Percentiles rank a stretch among this genome's conserved stretches.
Conservation (phyloP, 768 basidiomycete genomes). For the Cyclocybe cylindracea region DNA sequence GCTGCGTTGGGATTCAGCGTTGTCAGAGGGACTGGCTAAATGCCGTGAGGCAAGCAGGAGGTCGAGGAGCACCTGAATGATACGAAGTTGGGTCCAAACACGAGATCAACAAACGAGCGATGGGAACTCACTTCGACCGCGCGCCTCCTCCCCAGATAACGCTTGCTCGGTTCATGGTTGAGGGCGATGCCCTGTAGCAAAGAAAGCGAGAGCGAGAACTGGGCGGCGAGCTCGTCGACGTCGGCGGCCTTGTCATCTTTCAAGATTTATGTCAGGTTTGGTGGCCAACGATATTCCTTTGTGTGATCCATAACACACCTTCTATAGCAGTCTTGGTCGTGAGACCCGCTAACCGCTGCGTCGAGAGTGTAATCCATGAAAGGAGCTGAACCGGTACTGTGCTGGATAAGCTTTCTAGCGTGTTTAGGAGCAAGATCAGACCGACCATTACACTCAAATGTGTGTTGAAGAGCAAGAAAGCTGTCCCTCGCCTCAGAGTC, state of each 20-base stretch:
- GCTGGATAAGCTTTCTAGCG: background rate
- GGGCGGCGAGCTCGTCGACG: constrained; percentile 45
- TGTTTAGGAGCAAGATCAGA: background rate
- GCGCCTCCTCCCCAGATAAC: constrained; percentile 65
- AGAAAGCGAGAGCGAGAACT: constrained; percentile 60
- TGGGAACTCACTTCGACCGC: constrained; percentile 59
- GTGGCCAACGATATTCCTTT: background rate
- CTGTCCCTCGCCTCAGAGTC: constrained; percentile 45
- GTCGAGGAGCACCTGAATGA: constrained; percentile 66
- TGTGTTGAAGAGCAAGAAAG: constrained; percentile 71
- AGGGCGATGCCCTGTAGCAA: constrained; percentile 78
- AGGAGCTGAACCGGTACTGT: constrained; percentile 70
- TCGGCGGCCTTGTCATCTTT: constrained; percentile 46
- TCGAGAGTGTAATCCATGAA: constrained; percentile 58
- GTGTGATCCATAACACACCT: constrained; percentile 31
- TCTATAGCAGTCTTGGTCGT: constrained; percentile 47
- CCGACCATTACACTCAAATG: constrained; percentile 84
- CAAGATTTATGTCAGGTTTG: constrained; percentile 1
- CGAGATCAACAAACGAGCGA: background rate
- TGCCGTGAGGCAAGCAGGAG: constrained; percentile 74
- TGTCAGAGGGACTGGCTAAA: constrained; percentile 37
- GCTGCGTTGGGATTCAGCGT: constrained; percentile 18
- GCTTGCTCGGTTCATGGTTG: constrained; percentile 68
- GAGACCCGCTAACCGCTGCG: constrained; percentile 49
- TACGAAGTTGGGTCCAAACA: background rate